Base-by-base conservation (phyloP, 2,329 filamentous ascomycete species). In the Thelonectria olida region DNA sequence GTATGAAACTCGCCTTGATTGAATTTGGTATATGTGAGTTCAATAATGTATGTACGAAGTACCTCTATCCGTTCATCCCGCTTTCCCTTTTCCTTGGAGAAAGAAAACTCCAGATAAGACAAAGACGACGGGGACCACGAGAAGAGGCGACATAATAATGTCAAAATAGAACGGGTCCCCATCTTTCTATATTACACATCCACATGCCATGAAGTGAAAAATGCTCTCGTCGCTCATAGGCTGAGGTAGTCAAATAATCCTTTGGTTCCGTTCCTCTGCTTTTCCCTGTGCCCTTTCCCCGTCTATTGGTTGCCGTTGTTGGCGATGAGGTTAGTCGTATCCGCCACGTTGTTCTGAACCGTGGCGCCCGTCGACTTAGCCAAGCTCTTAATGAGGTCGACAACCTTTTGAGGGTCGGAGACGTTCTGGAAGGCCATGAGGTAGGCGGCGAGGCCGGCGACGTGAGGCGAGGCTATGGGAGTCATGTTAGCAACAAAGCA, bases 401-500 rank as follows among this genome's bases (percentile, higher is more conserved):
- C 76, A 22, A 84, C 78, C 23, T 71, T 59, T 17, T 55, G 45
- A n/a, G 74, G 66, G 49, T 76, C 75, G 7, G 74, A 79, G 62
- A 88, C 74, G 54, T 75, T 69, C 76, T 87, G 84, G 55, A 88
- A 80, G 53, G 78, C 70, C 79, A 92, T 88, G 28, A 92, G 78
- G 76, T 92, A 92, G 25, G 88, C 88, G 13, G 87, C 88, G 4
- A 92, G 80, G 48, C 90, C 90, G 48, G 87, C 84, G 54, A 92
- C 82, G 73, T 91, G 89, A 2, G 90, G 90, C 12, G 84, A 84
- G 23, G 90, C 88, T 78, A 39, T 23, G 13, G 44, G 6, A 19
- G 15, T 27, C 6, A 13, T 28, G 49, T 71, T 52, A 72, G 71
- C 44, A 54, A 63, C n/a, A 20, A n/a, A 9, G 20, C 48, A 4